These are phyloP conservation scores for Aciculosporium take DNA, from an alignment of 2,329 filamentous ascomycete genomes.

Conservation along the genomic window DNA sequence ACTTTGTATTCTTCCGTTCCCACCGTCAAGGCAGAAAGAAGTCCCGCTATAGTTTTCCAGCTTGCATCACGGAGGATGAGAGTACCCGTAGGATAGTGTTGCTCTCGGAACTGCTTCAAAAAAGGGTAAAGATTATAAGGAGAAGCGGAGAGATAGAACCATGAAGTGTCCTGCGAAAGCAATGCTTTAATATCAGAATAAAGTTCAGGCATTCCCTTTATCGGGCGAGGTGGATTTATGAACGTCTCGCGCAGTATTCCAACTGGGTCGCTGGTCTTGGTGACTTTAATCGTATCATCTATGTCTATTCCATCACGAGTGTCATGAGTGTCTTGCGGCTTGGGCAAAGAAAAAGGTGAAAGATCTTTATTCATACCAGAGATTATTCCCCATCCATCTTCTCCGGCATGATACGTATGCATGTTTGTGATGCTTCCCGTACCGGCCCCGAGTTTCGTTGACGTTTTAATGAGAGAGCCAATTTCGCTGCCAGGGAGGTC, in stretches of 20 bases:
- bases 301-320: constrained; percentile 42
- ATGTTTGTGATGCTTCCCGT: constrained; percentile 44
- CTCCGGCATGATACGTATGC: constrained; percentile 59
- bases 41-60: constrained; percentile 70
- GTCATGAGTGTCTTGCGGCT: background rate
- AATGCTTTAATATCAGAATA: constrained; percentile 51
- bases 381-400: constrained; percentile 72
- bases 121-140: constrained; percentile 92
- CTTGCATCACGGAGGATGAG: constrained; percentile 73
- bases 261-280: constrained; percentile 62
- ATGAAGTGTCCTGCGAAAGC: constrained; percentile 48
- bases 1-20: constrained; percentile 80
- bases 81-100: constrained; percentile 61
- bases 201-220: constrained; percentile 71
- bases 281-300: constrained; percentile 92
- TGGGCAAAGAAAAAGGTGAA: background rate
- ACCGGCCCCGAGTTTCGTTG: constrained; percentile 35
- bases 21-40: constrained; percentile 65
- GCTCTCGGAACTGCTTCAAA: constrained; percentile 56
- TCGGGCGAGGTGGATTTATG: constrained; percentile 54
- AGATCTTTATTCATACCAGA: constrained; percentile 36
- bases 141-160: constrained; percentile 88
- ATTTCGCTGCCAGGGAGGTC: constrained; percentile 32
- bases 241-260: constrained; percentile 80
- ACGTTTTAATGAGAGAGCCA: constrained; percentile 31